These are phyloP conservation scores for Pilasporangium apinafurcum DNA, from an alignment of 352 stramenopile genomes.

Conservation along the genomic window DNA sequence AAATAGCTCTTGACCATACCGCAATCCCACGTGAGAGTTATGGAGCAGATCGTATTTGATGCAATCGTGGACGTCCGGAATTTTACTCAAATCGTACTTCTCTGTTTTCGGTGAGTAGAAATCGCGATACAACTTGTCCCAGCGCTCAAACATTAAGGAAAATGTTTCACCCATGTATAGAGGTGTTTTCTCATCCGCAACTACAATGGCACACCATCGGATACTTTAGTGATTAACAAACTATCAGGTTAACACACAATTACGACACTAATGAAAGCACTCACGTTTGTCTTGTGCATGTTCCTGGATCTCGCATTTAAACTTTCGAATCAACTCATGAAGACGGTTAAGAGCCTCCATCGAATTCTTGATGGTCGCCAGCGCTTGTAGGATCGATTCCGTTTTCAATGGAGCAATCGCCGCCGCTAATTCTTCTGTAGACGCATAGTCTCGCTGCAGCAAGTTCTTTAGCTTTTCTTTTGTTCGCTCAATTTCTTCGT, in stretches of 20 bases:
- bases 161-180: conserved; percentile 97
- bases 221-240: conserved; percentile 35
- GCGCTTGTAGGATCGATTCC: conserved; percentile 67
- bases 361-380: conserved; percentile 81
- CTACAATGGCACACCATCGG: conserved; percentile 50
- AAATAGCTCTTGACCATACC: conserved; percentile 89
- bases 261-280: conserved; percentile 5
- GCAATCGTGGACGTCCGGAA: conserved; percentile 98
- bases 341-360: conserved; percentile 61
- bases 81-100: conserved; percentile 92
- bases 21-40: conserved; percentile 90
- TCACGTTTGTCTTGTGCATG: conserved; percentile 55
- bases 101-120: conserved; percentile 91
- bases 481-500: conserved; percentile 79
- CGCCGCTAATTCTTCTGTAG: conserved; percentile 53
- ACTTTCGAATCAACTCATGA: conserved; percentile 70
- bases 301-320: conserved; percentile 77
- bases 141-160: conserved; percentile 89
- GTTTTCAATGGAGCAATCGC: conserved; percentile 67
- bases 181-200: conserved; percentile 74
- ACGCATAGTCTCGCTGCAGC: conserved; percentile 80
- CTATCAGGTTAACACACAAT: background rate
- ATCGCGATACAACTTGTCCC: conserved; percentile 92
- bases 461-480: conserved; percentile 89
- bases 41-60: conserved; percentile 98